Percentiles rank a stretch among this genome's conserved stretches.
Conservation (phyloP, 371 early-diverging fungal genomes). For the Sporodiniella umbellata region DNA sequence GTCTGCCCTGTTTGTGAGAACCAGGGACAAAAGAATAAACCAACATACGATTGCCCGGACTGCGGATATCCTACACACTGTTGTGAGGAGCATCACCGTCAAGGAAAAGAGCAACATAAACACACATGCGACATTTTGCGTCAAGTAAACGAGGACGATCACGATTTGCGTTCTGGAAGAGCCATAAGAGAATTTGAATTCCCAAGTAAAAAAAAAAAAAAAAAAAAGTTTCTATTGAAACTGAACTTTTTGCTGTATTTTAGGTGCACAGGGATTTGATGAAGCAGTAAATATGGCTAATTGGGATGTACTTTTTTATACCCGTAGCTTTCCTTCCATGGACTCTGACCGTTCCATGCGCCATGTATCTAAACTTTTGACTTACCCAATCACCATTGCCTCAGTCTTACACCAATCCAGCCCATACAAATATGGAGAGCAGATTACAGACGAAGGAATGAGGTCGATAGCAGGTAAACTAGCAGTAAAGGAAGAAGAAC, state of each 20-base stretch:
- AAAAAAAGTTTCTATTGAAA: background rate
- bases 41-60: slow-evolving; percentile 72
- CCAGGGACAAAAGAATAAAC: slow-evolving; percentile 32
- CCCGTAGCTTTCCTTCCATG: slow-evolving; percentile 77
- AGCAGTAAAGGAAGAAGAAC: too few species aligned
- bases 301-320: slow-evolving; percentile 84
- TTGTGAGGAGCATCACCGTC: slow-evolving; percentile 68
- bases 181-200: slow-evolving; percentile 81
- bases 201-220: slow-evolving; percentile 50
- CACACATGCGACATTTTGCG: slow-evolving; percentile 60
- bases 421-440: slow-evolving; percentile 65
- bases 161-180: slow-evolving; percentile 79
- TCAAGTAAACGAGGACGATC: slow-evolving; percentile 80
- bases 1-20: slow-evolving; percentile 73
- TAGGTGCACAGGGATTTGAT: slow-evolving; percentile 73
- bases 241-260: background rate
- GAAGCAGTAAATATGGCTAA: slow-evolving; percentile 75
- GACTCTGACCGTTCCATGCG: slow-evolving; percentile 74
- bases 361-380: slow-evolving; percentile 78
- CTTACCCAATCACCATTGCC: slow-evolving; percentile 83
- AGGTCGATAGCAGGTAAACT: slow-evolving; percentile 61
- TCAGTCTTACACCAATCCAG: slow-evolving; percentile 73
- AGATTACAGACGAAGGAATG: slow-evolving; percentile 73
- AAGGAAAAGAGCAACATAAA: slow-evolving; percentile 55
- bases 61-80: slow-evolving; percentile 88